Evolutionary conservation across 2,329 filamentous ascomycete species (phyloP).

Genomic region (Talaromyces sp.): DNA sequence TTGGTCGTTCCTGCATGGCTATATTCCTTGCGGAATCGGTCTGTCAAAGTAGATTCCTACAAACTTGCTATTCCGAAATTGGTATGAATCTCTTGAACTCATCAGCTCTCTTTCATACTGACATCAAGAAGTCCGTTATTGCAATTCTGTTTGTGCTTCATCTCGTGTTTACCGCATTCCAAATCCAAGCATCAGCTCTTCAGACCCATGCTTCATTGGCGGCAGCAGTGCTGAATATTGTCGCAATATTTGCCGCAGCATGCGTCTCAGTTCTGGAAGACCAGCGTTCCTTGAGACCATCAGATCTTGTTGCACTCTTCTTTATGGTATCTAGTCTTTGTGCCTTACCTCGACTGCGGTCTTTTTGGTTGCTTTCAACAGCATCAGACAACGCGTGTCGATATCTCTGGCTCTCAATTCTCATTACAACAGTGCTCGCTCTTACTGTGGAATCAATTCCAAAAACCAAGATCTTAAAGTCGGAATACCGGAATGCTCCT

Average conservation of each 20-base stretch:
- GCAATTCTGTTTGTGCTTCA: constrained; percentile 34
- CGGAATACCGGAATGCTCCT: background rate
- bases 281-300: constrained; percentile 26
- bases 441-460: constrained; percentile 40
- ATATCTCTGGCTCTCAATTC: constrained; percentile 32
- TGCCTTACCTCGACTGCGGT: constrained; percentile 41
- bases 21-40: constrained; percentile 18
- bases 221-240: constrained; percentile 7
- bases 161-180: constrained; percentile 35
- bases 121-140: constrained; percentile 17
- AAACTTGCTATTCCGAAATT: constrained; percentile 9
- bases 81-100: constrained; percentile 19
- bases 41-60: constrained; percentile 19
- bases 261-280: constrained; percentile 28
- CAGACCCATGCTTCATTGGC: background rate
- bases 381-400: constrained; percentile 33
- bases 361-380: constrained; percentile 29
- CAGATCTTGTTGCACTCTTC: constrained; percentile 35
- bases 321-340: constrained; percentile 41
- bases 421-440: constrained; percentile 38
- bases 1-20: constrained; percentile 17
- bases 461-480: constrained; percentile 33
- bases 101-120: constrained; percentile 15
- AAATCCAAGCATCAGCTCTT: constrained; percentile 23
- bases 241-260: constrained; percentile 23